phyloP scores from a whole-genome alignment of 176 grass and related monocot species.

The Juncus inflexus region DNA sequence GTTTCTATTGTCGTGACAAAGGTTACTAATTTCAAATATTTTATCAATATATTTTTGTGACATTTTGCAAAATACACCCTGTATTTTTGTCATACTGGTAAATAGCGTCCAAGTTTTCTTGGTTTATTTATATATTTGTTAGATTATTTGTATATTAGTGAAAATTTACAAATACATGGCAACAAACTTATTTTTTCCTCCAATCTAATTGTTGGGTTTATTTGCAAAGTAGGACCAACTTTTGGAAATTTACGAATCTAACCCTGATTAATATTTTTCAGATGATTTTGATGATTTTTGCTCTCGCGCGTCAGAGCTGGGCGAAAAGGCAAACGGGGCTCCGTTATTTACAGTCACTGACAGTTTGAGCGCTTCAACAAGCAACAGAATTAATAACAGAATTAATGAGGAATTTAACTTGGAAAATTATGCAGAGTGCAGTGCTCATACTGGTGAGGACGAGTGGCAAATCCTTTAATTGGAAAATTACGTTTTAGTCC shows the following conservation, averaged over 20 bases:
- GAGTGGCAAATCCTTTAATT: slow-evolving; percentile 85
- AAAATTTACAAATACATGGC: not conserved
- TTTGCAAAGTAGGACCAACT: too few relatives aligned
- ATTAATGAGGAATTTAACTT: slow-evolving; percentile 26
- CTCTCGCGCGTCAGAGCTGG: slow-evolving; percentile 58
- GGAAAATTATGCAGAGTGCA: slow-evolving; percentile 43
- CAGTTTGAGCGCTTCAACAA: slow-evolving; percentile 26
- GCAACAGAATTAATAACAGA: not conserved
- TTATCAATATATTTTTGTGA: slow-evolving; percentile 6
- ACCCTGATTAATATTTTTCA: slow-evolving; percentile 7
- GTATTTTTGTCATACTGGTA: not conserved
- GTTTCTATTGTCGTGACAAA: slow-evolving; percentile 85
- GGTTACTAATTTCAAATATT: slow-evolving; percentile 31
- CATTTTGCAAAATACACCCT: not conserved
- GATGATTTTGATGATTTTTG: slow-evolving; percentile 92
- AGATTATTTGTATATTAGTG: not conserved
- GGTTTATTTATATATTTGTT: slow-evolving; percentile 1
- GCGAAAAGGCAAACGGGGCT: slow-evolving; percentile 61
- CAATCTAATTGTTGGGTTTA: too few relatives aligned
- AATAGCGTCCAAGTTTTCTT: too few relatives aligned
- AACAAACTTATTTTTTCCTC: not conserved
- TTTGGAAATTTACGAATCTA: too few relatives aligned
- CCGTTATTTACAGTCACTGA: slow-evolving; percentile 78
- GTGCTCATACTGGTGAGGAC: slow-evolving; percentile 44
- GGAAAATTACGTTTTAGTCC: not conserved